Evolutionary conservation across 305 asterid genomes (phyloP), one percentile per base, ranked within the genome.

Genomic region (Plantago lanceolata): DNA sequence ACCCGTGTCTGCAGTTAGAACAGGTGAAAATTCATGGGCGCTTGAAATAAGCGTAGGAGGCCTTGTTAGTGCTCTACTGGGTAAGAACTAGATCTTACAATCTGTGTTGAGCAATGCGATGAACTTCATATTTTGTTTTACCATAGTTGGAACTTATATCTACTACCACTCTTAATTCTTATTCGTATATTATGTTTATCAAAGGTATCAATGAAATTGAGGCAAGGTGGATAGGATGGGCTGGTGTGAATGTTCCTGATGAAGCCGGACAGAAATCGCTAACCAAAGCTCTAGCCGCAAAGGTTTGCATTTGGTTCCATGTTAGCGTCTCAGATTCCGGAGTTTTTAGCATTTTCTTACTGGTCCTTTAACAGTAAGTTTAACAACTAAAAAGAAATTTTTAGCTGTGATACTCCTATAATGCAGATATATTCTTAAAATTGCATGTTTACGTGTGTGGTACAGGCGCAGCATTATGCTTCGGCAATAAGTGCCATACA

Each of bases 141-240:
- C 47, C 61, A 51, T 13, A 31, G 15, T 53, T 18, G 20, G 69
- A 29, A 44, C 26, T 66, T 76, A 35, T 57, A 43, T 58, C 43
- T 35, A 9, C 7, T 55, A 21, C 40, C 16, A 76, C 37, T 57
- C 60, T 49, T 63, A 37, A 15, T 43, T 21, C 11, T 21, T 50
- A 48, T 14, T 53, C 17, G 35, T 37, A 29, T 59, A 63, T 54
- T 67, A 33, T 69, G 57, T 35, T 73, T 64, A n/a, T 74, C 70
- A 53, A 69, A 89, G 97, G 97, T 68, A 75, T 89, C 66, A 82
- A 80, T 64, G 91, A 87, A 71, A 82, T 87, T 64, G 97, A 89
- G 78, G 89, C 96, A 57, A 77, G 83, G 69, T 89, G 97, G 97
- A 89, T 89, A 28, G 96, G 97, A 24, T 89, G 97, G 97, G 94